phyloP scores from a whole-genome alignment of 176 grass and related monocot genomes.

The Poa pratensis region DNA sequence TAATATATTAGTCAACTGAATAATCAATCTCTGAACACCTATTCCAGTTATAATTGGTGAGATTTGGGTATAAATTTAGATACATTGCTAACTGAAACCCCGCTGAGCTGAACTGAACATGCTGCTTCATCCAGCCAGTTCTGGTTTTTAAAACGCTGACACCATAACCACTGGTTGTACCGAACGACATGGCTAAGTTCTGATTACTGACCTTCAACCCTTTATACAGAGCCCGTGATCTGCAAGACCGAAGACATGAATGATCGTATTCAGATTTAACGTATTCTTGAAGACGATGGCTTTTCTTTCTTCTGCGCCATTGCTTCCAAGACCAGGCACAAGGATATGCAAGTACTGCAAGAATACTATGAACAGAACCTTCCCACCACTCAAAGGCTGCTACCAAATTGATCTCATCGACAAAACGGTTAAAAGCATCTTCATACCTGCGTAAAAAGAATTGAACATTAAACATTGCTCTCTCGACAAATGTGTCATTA shows the following conservation, averaged over 20 bases:
- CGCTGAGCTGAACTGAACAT: no score
- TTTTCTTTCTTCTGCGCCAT: conserved; percentile 95
- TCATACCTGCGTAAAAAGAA: conserved; percentile 77
- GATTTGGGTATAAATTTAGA: conserved; percentile 19
- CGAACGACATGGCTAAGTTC: background rate
- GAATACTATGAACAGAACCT: conserved; percentile 95
- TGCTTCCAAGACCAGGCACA: conserved; percentile 99
- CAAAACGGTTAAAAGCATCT: conserved; percentile 97
- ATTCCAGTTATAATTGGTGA: background rate
- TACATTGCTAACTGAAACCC: conserved; percentile 20
- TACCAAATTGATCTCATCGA: conserved; percentile 95
- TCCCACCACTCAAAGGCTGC: conserved; percentile 99
- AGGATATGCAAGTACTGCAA: conserved; percentile 93
- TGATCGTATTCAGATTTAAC: conserved; percentile 98
- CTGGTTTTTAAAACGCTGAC: background rate
- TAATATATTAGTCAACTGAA: background rate
- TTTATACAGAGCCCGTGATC: conserved; percentile 99
- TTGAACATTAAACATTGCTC: conserved; percentile 25
- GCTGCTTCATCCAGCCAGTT: background rate
- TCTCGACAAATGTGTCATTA: background rate
- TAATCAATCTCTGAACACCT: conserved; percentile 14
- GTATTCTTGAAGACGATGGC: conserved; percentile 86
- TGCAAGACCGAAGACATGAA: conserved; percentile 95
- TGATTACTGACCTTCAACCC: conserved; percentile 86
- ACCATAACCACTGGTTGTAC: conserved; percentile 4